phyloP scores from a whole-genome alignment of 306 rosid species.

The Rosa persica region DNA sequence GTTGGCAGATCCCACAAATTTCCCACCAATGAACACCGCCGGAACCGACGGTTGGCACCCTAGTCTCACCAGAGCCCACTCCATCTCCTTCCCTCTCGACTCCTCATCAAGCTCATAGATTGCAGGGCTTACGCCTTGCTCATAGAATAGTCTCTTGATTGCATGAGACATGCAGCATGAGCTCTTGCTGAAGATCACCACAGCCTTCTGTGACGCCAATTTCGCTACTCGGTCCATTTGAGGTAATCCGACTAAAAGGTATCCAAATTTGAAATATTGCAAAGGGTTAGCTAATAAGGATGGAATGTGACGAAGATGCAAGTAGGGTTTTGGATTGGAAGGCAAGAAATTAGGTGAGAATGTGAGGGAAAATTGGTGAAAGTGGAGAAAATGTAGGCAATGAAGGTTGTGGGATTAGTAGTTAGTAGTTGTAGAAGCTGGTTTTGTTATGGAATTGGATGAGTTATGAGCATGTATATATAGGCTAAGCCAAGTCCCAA shows the following conservation, averaged over 20 bases:
- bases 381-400: neutral
- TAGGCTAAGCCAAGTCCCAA: conserved; percentile 3
- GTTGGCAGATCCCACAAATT: conserved; percentile 80
- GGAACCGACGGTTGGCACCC: conserved; percentile 95
- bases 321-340: conserved; percentile 2
- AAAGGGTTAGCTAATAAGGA: neutral
- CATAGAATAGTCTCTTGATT: conserved; percentile 81
- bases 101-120: conserved; percentile 85
- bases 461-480: conserved; percentile 28
- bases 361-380: neutral
- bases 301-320: conserved; percentile 8
- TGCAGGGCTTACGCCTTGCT: conserved; percentile 87
- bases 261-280: neutral
- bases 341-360: conserved; percentile 6
- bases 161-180: conserved; percentile 98
- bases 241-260: neutral
- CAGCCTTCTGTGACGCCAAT: conserved; percentile 77
- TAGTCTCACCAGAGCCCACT: conserved; percentile 75
- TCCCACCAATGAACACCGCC: conserved; percentile 85
- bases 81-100: conserved; percentile 74
- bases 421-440: neutral
- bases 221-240: conserved; percentile 74
- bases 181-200: conserved; percentile 98
- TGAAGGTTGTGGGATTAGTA: neutral
- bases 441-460: conserved; percentile 31